Evolutionary conservation across 768 basidiomycete genomes (phyloP), one percentile per base, ranked within the genome.

Genomic region (Boletus sensibilis): DNA sequence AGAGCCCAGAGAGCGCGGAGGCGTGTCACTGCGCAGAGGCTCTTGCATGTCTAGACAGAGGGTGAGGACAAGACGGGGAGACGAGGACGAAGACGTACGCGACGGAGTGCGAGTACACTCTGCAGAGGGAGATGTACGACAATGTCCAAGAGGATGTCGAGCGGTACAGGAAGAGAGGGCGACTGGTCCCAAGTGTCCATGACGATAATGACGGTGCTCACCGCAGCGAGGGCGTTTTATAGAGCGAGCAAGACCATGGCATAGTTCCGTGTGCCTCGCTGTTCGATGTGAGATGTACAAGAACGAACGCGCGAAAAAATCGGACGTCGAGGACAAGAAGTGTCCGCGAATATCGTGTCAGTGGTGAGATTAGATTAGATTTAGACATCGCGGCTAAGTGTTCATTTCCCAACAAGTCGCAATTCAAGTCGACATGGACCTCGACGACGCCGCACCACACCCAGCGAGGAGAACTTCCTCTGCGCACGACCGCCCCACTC

Each of bases 1-100:
- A 70, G 50, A 8, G 71, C 67, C 86, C 85, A 87, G 39, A 86
- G 72, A 39, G 74, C 69, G 35, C 77, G 80, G 0, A 76, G 64
- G n/a, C 73, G 76, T 0, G 83, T 81, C 18, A 79, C 63, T 4
- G 73, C 65, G 27, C 63, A 56, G 31, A 85, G 75, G 4, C 60
- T 57, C 55, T 69, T 80, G 66, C 74, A 84, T 16, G 81, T 79
- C 85, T 87, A 46, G 1, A 13, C 0, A 41, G 46, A 34, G 37
- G 31, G 23, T 44, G 53, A 48, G 45, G 13, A 35, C 25, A 3
- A 6, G 39, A 44, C n/a, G 33, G 1, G 5, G 1, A 7, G 31
- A 40, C 29, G 29, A n/a, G 25, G 23, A 20, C 25, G 8, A 10
- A 3, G 23, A 53, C 75, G 54, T 46, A 83, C 86, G 72, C 75